Evolutionary conservation across 495 filamentous ascomycete genomes (phyloP).

Genomic region (Penicillium soppii): DNA sequence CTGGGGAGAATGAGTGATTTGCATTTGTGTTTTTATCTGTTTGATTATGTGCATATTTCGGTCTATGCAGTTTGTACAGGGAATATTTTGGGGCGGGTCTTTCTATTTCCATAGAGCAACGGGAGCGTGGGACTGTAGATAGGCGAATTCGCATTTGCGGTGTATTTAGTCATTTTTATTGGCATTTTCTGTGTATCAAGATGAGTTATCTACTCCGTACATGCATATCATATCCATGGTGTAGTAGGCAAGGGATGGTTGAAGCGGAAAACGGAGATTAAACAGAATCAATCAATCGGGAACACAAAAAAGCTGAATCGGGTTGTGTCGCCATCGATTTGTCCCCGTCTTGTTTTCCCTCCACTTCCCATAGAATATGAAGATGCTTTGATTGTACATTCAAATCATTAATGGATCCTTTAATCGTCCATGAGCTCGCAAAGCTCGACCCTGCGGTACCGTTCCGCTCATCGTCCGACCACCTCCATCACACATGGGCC

Average conservation of each 20-base stretch:
- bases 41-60: constrained; percentile 32
- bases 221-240: no score
- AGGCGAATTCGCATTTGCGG: constrained; percentile 9
- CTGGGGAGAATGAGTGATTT: constrained; percentile 3
- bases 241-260: no score
- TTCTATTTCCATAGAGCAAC: constrained; percentile 25
- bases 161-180: constrained; percentile 7
- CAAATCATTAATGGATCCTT: constrained; percentile 46
- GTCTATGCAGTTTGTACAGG: constrained; percentile 13
- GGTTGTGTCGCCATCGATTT: constrained; percentile 20
- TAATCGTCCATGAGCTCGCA: constrained; percentile 51
- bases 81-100: constrained; percentile 23
- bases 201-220: no score
- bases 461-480: constrained; percentile 68
- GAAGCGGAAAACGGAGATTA: no score
- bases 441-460: constrained; percentile 60
- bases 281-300: no score
- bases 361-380: background rate
- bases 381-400: constrained; percentile 14
- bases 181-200: no score
- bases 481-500: constrained; percentile 95
- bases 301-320: no score
- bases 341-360: background rate
- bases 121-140: constrained; percentile 33
- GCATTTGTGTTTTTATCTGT: constrained; percentile 10